phyloP scores from a whole-genome alignment of 352 stramenopile genomes.

The Phytophthora uliginosa region DNA sequence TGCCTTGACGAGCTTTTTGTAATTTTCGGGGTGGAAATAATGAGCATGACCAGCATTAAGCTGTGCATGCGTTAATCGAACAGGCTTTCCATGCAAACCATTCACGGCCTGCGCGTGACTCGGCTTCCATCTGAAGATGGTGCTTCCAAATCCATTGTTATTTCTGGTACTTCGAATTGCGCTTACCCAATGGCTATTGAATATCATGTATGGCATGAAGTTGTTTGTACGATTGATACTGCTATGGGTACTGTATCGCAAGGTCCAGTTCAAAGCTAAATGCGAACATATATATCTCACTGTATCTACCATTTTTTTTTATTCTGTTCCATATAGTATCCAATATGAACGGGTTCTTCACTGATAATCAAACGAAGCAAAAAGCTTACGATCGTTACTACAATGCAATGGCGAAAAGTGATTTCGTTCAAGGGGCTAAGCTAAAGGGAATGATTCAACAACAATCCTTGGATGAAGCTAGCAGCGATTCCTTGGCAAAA shows the following conservation, averaged over 20 bases:
- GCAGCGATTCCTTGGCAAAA: background rate
- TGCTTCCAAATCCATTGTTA: slow-evolving; percentile 11
- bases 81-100: too few relatives aligned
- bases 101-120: too few relatives aligned
- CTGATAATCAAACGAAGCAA: background rate
- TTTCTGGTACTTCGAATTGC: slow-evolving; percentile 15
- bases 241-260: slow-evolving; percentile 6
- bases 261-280: background rate
- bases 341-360: background rate
- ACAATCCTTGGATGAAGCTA: background rate
- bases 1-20: too few relatives aligned
- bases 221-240: slow-evolving; percentile 17
- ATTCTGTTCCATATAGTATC: background rate
- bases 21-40: too few relatives aligned
- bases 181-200: slow-evolving; percentile 9
- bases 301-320: too few relatives aligned
- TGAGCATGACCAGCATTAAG: too few relatives aligned
- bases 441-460: background rate
- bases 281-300: too few relatives aligned
- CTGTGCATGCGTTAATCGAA: too few relatives aligned
- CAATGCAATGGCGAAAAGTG: background rate
- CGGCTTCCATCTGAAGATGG: slow-evolving; percentile 9
- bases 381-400: background rate
- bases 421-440: background rate
- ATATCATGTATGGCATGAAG: slow-evolving; percentile 20